Percentiles rank a stretch among this genome's conserved stretches.
These are phyloP conservation scores for Yamadazyma buinensis DNA, from an alignment of 1,139 yeast genomes.

Conservation along the genomic window DNA sequence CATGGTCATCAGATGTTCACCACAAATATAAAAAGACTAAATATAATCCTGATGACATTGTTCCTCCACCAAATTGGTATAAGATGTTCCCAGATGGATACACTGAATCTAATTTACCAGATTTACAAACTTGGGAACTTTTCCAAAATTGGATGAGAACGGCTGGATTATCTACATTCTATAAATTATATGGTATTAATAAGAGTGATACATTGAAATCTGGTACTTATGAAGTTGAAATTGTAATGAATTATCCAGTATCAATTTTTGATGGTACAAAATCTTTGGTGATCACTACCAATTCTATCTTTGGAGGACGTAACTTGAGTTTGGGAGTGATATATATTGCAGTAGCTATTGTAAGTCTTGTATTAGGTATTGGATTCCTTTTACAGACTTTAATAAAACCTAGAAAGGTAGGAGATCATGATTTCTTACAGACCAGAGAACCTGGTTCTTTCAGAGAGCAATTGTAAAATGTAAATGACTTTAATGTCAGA, in stretches of 20 bases:
- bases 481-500: too few relatives aligned
- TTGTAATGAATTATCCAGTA: conserved; percentile 69
- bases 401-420: conserved; percentile 42
- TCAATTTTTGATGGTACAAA: conserved; percentile 67
- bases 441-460: conserved; percentile 15
- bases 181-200: conserved; percentile 63
- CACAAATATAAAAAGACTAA: conserved; percentile 72
- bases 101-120: conserved; percentile 79
- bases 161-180: conserved; percentile 68
- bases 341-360: conserved; percentile 60
- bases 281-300: conserved; percentile 62
- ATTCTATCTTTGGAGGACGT: conserved; percentile 66
- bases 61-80: conserved; percentile 95
- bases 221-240: conserved; percentile 58
- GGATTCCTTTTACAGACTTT: conserved; percentile 46
- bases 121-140: conserved; percentile 38
- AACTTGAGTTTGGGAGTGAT: conserved; percentile 65
- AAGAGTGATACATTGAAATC: conserved; percentile 43
- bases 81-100: conserved; percentile 86
- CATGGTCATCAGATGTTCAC: conserved; percentile 80
- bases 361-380: conserved; percentile 44
- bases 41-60: conserved; percentile 68
- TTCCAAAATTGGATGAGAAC: conserved; percentile 83
- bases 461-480: conserved; percentile 24
- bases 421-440: conserved; percentile 44